Evolutionary conservation across 1,139 yeast genomes (phyloP).

Genomic region (Diutina rugosa): DNA sequence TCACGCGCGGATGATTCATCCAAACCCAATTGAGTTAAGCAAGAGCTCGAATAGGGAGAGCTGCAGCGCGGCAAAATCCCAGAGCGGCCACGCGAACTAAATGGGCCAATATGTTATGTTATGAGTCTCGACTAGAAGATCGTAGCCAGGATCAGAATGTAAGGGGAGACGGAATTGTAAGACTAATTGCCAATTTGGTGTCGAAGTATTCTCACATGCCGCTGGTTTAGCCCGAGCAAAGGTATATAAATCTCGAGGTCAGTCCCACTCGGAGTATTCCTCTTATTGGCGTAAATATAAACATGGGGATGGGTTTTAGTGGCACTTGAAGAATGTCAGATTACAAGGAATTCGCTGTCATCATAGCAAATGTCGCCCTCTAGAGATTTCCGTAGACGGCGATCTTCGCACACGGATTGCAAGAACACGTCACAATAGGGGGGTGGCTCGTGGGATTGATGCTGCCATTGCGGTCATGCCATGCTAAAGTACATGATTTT

Average conservation of each 20-base stretch:
- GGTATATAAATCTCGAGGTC: background rate
- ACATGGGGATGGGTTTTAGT: too few species aligned
- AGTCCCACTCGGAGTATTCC: background rate
- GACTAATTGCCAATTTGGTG: background rate
- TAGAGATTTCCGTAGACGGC: too few species aligned
- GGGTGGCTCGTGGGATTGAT: too few species aligned
- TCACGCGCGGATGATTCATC: background rate
- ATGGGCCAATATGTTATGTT: background rate
- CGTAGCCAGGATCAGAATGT: background rate
- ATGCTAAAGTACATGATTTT: too few species aligned
- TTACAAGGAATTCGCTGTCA: too few species aligned
- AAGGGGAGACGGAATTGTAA: background rate
- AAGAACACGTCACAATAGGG: too few species aligned
- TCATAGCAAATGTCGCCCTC: too few species aligned
- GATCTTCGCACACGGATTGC: too few species aligned
- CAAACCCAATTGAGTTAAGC: background rate
- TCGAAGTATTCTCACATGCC: background rate
- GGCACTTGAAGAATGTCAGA: too few species aligned
- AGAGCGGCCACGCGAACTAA: background rate
- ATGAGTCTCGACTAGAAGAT: background rate
- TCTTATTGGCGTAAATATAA: too few species aligned
- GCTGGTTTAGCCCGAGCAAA: background rate
- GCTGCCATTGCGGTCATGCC: too few species aligned
- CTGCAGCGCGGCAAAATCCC: background rate
- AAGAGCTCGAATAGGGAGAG: background rate